Evolutionary conservation across 805 yeast species (phyloP).

Genomic region (Teunomyces kruisii): DNA sequence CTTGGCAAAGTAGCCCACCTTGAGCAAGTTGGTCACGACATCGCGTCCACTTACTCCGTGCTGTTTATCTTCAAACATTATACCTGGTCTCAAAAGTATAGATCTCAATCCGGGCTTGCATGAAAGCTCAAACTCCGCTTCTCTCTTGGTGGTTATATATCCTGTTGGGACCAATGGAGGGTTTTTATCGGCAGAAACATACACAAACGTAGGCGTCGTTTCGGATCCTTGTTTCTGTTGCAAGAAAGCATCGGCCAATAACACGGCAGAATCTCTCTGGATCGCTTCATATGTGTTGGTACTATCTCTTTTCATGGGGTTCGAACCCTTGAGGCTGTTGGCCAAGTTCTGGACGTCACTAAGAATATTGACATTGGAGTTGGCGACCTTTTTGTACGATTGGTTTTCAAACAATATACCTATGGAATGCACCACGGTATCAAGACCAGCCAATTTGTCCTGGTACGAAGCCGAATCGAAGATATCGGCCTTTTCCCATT

Average conservation of each 20-base stretch:
- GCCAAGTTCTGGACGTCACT: constrained; percentile 31
- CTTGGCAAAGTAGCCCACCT: constrained; percentile 46
- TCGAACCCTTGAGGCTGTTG: constrained; percentile 46
- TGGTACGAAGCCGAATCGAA: constrained; percentile 62
- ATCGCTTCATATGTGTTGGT: constrained; percentile 57
- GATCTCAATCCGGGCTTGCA: constrained; percentile 51
- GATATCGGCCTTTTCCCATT: constrained; percentile 68
- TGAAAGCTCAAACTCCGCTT: constrained; percentile 63
- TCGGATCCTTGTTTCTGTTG: constrained; percentile 20
- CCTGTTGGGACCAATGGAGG: constrained; percentile 68
- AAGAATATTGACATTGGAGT: constrained; percentile 37
- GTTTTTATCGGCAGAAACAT: constrained; percentile 77
- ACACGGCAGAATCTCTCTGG: constrained; percentile 68
- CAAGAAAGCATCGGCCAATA: constrained; percentile 57
- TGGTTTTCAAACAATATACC: constrained; percentile 74
- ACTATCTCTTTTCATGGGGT: constrained; percentile 57
- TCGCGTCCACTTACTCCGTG: constrained; percentile 36
- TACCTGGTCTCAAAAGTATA: constrained; percentile 75
- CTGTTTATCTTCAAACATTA: constrained; percentile 64
- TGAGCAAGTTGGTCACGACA: constrained; percentile 42
- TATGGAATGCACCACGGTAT: constrained; percentile 77
- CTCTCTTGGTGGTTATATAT: constrained; percentile 73
- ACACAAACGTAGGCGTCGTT: constrained; percentile 50
- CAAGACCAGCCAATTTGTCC: constrained; percentile 45
- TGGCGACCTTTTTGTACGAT: constrained; percentile 59